phyloP scores from a whole-genome alignment of 176 grass and related monocot genomes.

The Leersia perrieri region DNA sequence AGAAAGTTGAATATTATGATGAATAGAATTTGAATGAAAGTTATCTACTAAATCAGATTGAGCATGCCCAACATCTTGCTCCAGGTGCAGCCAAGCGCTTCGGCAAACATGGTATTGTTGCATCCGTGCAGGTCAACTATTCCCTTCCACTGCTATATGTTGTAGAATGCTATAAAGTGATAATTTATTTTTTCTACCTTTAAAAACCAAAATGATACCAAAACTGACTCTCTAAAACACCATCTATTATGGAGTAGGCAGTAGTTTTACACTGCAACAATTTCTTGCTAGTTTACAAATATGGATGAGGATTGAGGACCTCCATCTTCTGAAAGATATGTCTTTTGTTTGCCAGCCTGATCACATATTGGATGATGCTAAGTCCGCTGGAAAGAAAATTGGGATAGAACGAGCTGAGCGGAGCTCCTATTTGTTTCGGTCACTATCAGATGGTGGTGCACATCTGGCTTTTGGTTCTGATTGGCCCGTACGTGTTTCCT shows the following conservation, averaged over 20 bases:
- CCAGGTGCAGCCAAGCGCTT: slow-evolving; percentile 59
- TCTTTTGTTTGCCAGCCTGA: slow-evolving; percentile 60
- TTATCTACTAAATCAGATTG: slow-evolving; percentile 58
- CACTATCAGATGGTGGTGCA: slow-evolving; percentile 48
- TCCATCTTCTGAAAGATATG: slow-evolving; percentile 3
- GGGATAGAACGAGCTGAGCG: slow-evolving; percentile 49
- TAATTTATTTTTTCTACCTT: too few species aligned
- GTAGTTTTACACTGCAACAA: neutral
- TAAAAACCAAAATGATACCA: neutral
- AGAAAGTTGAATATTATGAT: neutral
- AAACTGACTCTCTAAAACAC: neutral
- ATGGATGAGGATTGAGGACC: neutral
- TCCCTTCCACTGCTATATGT: neutral
- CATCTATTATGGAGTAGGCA: neutral
- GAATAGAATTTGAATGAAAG: slow-evolving; percentile 27
- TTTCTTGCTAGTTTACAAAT: neutral
- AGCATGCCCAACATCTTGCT: slow-evolving; percentile 88
- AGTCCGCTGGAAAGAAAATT: slow-evolving; percentile 57
- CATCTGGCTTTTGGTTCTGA: slow-evolving; percentile 90
- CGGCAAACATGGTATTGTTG: slow-evolving; percentile 66
- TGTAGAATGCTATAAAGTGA: too few species aligned
- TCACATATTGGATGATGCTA: slow-evolving; percentile 76
- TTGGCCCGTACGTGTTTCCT: slow-evolving; percentile 59
- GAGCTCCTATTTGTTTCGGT: slow-evolving; percentile 69
- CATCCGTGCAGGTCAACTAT: slow-evolving; percentile 76